These are phyloP conservation scores for Parathielavia hyrcaniae DNA, from an alignment of 495 filamentous ascomycete genomes.

Conservation along the genomic window DNA sequence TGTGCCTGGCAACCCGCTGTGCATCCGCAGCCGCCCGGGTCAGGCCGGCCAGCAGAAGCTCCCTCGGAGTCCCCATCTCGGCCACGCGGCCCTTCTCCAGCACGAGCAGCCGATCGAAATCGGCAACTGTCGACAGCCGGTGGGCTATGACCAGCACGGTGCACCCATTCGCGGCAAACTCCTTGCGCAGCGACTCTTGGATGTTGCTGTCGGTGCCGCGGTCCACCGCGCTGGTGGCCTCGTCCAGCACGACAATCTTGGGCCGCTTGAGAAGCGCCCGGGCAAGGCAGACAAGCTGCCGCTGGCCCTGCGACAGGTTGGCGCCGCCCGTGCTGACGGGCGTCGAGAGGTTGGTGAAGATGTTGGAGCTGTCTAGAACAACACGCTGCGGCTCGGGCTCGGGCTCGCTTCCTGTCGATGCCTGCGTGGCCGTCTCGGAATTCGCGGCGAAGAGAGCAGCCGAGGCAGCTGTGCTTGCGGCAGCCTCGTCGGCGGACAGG, in stretches of 20 bases:
- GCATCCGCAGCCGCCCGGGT: conserved; percentile 1
- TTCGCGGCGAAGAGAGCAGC: not conserved
- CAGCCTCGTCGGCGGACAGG: not conserved
- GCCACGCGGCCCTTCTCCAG: conserved; percentile 54
- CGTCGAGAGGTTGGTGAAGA: conserved; percentile 28
- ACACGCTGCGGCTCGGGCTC: not conserved
- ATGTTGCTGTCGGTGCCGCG: conserved; percentile 61
- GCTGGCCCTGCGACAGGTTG: conserved; percentile 53
- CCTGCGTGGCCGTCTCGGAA: conserved; percentile 13
- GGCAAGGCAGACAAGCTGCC: conserved; percentile 65
- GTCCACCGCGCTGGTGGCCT: conserved; percentile 80
- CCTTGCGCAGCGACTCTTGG: conserved; percentile 65
- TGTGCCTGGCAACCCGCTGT: too few relatives aligned
- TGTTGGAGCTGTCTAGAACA: not conserved
- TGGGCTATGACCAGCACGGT: conserved; percentile 78
- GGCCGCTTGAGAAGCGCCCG: conserved; percentile 65
- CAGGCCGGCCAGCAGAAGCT: conserved; percentile 23
- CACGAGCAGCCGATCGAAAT: conserved; percentile 64
- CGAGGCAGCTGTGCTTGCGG: not conserved
- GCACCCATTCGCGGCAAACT: conserved; percentile 58
- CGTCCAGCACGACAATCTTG: conserved; percentile 76
- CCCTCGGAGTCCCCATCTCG: conserved; percentile 40
- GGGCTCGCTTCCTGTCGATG: not conserved
- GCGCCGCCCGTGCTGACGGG: conserved; percentile 35
- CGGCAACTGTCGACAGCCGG: conserved; percentile 62